Percentiles rank a stretch among this genome's conserved stretches.
Conservation (phyloP, 371 early-diverging fungal genomes). For the Mucor piriformis region DNA sequence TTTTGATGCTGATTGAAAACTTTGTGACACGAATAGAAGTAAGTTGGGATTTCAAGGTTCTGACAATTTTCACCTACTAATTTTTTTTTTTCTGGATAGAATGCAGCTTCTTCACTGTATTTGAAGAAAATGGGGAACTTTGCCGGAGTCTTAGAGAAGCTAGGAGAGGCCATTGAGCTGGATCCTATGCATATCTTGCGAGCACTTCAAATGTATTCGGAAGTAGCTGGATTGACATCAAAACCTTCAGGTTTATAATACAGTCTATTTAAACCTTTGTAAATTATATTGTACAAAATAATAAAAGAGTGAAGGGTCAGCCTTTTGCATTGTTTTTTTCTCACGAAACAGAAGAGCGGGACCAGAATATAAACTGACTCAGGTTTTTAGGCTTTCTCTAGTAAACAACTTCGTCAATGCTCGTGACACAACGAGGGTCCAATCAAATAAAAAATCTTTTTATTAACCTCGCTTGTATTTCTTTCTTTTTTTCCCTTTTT, state of each 20-base stretch:
- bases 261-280: background rate
- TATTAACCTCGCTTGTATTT: too few relatives aligned
- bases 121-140: conserved; percentile 60
- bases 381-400: too few relatives aligned
- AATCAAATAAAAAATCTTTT: background rate
- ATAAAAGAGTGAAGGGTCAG: background rate
- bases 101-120: conserved; percentile 59
- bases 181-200: conserved; percentile 62
- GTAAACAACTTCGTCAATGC: too few relatives aligned
- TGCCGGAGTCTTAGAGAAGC: conserved; percentile 55
- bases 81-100: too few relatives aligned
- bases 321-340: background rate
- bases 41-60: background rate
- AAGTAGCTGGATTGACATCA: conserved; percentile 27
- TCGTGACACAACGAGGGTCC: background rate
- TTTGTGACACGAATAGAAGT: conserved; percentile 65
- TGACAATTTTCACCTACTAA: too few relatives aligned
- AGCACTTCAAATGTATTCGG: conserved; percentile 64
- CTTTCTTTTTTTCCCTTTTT: too few relatives aligned
- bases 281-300: background rate
- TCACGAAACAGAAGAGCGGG: background rate
- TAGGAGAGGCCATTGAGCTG: conserved; percentile 58
- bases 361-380: too few relatives aligned
- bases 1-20: conserved; percentile 58
- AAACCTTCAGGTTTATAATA: conserved; percentile 10